These are phyloP conservation scores for Tetrahymena thermophila DNA, from an alignment of 73 alveolate species.

Conservation along the genomic window DNA sequence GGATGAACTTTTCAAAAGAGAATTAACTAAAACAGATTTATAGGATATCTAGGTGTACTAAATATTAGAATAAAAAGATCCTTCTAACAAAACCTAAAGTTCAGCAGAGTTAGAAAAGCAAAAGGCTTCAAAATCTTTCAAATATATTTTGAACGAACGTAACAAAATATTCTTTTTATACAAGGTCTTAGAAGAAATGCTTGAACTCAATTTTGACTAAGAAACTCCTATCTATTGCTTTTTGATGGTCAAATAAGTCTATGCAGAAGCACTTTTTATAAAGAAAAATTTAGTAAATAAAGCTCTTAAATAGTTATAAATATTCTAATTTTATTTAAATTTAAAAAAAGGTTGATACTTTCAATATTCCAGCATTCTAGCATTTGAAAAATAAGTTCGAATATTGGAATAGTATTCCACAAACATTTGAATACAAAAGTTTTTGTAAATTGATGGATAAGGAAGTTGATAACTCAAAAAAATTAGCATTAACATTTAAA, in stretches of 20 bases:
- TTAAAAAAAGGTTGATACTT: conserved; percentile 11
- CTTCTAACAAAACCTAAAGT: conserved; percentile 5
- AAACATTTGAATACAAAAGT: conserved; percentile 41
- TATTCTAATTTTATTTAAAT: neutral
- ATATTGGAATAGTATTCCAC: conserved; percentile 32
- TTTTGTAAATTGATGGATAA: conserved; percentile 34
- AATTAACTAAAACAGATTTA: conserved; percentile 28
- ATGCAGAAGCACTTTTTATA: conserved; percentile 20
- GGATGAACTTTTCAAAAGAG: conserved; percentile 40
- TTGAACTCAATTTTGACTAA: conserved; percentile 28
- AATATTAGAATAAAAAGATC: neutral
- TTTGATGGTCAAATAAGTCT: conserved; percentile 16
- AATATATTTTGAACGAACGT: conserved; percentile 30
- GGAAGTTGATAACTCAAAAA: conserved; percentile 38
- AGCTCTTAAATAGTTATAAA: neutral
- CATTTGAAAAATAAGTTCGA: conserved; percentile 32
- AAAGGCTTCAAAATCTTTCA: conserved; percentile 40
- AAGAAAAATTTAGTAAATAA: conserved; percentile 14
- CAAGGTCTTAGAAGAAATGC: conserved; percentile 33
- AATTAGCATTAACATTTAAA: conserved; percentile 11
- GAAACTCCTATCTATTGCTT: neutral
- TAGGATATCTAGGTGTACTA: neutral
- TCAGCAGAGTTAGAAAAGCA: conserved; percentile 11
- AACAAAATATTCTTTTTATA: conserved; percentile 33
- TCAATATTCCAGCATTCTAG: conserved; percentile 37